Base-by-base conservation (phyloP, 1,139 yeast species). In the Saccharomyces uvarum region DNA sequence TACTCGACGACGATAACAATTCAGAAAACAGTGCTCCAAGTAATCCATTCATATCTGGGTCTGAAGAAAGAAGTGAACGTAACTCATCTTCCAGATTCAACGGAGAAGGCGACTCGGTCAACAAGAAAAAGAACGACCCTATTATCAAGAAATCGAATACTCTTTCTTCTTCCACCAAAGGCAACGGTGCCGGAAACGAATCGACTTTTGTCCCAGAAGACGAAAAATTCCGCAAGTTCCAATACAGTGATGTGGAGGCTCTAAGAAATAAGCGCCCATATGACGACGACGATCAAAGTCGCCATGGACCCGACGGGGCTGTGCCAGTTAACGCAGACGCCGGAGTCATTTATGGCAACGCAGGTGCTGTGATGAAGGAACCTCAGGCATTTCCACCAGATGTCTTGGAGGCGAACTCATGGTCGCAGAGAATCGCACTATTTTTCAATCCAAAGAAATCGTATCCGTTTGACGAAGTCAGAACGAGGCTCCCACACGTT, bases 391-490 rank as follows among this genome's bases (percentile, higher is more conserved):
- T 63, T 57, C 69, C 69, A 27, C 57, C 61, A 16, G 61, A 63
- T 54, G 21, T 58, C 4, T 51, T 56, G 21, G 51, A 51, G 16
- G 54, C 59, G n/a, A 47, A 50, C 16, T 32, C 60, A 16, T 41
- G 57, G 49, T 51, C 51, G 4, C 60, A 55, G 55, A 58, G 75
- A 56, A 27, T 68, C 56, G 53, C 73, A 65, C 56, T 69, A 56
- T 61, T 70, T 65, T 57, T 78, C 64, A 62, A 61, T 21, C 77
- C 77, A 59, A 60, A 60, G 56, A 64, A 61, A 50, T 64, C 65
- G 33, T 72, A 71, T 57, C 65, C 67, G 38, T 74, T 74, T 52
- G 63, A 63, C 0, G 57, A 56, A 14, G 57, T 71, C 26, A 70
- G 75, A 52, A 61, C 62, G 48, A 64, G 67, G 48, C 56, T 74